Percentiles rank a stretch among this genome's conserved stretches.
Conservation (phyloP, 768 basidiomycete species). For the Suillus plorans region DNA sequence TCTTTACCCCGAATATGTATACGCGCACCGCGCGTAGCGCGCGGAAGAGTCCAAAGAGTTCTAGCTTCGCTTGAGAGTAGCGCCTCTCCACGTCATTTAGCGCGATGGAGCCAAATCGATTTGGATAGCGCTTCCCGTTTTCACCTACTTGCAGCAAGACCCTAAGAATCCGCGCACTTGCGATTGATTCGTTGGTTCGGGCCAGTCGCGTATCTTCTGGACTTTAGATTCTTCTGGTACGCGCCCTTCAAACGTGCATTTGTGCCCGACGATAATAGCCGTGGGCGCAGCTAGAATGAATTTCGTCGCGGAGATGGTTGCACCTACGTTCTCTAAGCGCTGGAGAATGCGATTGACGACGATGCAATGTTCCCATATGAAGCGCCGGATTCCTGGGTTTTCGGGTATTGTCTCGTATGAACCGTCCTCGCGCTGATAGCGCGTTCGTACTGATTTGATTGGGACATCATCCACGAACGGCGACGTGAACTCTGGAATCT, state of each 20-base stretch:
- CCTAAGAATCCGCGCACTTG: slow-evolving; percentile 32
- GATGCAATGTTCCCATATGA: slow-evolving; percentile 40
- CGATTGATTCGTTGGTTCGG: background rate
- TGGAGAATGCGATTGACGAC: slow-evolving; percentile 38
- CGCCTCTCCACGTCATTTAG: slow-evolving; percentile 26
- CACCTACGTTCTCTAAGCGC: slow-evolving; percentile 34
- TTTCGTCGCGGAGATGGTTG: slow-evolving; percentile 37
- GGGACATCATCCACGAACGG: too few species aligned
- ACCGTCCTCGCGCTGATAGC: slow-evolving; percentile 14
- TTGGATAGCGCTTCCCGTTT: slow-evolving; percentile 20
- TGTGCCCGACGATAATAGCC: slow-evolving; percentile 36
- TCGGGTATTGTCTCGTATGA: slow-evolving; percentile 34
- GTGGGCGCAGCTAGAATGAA: background rate
- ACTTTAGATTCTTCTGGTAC: slow-evolving; percentile 26
- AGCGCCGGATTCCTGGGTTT: slow-evolving; percentile 36
- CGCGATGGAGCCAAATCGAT: slow-evolving; percentile 38
- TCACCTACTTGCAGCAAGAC: background rate
- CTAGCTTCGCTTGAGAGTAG: slow-evolving; percentile 26
- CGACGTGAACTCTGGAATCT: too few species aligned
- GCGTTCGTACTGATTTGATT: too few species aligned
- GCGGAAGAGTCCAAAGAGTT: slow-evolving; percentile 23
- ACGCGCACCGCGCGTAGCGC: slow-evolving; percentile 17
- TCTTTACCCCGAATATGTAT: slow-evolving; percentile 27
- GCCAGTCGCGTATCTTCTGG: slow-evolving; percentile 33
- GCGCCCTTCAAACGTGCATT: slow-evolving; percentile 34